A percentile compares a stretch with the other conserved stretches of the same genome.
Conservation (phyloP, 176 grass and related monocot genomes). For the Ensete ventricosum region DNA sequence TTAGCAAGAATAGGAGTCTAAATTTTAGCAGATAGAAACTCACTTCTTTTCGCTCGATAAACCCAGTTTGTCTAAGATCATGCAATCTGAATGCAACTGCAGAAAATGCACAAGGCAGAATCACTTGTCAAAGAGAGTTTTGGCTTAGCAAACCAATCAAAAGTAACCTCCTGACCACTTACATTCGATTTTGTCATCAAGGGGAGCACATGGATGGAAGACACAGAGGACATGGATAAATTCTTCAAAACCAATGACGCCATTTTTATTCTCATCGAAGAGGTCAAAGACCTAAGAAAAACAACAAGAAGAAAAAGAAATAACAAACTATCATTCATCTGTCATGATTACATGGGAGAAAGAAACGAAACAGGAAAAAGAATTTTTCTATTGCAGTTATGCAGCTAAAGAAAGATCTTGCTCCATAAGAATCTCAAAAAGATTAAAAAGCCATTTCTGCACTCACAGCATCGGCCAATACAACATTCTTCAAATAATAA, state of each 20-base stretch:
- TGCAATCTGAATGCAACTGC: conserved; percentile 87
- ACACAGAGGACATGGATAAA: conserved; percentile 75
- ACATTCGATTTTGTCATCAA: conserved; percentile 80
- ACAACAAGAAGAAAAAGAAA: neutral
- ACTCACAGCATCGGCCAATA: neutral
- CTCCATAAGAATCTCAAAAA: too few relatives aligned
- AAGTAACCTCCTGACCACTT: conserved; percentile 4
- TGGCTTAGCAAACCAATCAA: too few relatives aligned
- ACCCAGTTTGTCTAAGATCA: conserved; percentile 79
- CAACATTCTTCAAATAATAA: neutral
- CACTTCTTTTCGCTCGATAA: conserved; percentile 78
- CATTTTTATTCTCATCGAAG: conserved; percentile 89
- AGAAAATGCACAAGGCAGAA: conserved; percentile 15
- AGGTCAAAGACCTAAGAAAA: conserved; percentile 57
- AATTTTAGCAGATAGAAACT: conserved; percentile 3
- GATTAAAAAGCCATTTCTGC: neutral
- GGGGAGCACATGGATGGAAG: conserved; percentile 65
- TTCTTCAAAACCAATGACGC: conserved; percentile 80
- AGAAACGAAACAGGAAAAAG: neutral
- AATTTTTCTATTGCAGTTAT: too few relatives aligned
- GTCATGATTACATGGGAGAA: neutral
- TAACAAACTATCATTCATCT: neutral
- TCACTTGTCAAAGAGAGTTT: too few relatives aligned
- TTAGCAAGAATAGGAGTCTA: neutral
- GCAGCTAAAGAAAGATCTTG: too few relatives aligned